phyloP scores from a whole-genome alignment of 768 basidiomycete genomes.

The Phaeotremella fagi region DNA sequence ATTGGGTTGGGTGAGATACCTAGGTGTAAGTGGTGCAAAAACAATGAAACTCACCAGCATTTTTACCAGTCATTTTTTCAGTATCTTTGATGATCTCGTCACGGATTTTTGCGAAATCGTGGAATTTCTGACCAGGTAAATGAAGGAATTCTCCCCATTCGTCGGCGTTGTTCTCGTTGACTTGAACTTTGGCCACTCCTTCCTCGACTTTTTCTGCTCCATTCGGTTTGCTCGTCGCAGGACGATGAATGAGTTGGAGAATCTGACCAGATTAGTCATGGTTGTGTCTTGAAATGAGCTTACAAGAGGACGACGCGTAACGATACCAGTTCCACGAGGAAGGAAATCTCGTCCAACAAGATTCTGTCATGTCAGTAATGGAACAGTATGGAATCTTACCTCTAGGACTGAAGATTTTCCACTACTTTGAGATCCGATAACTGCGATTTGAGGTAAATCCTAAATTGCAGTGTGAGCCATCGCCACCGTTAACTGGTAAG shows the following conservation, averaged over 20 bases:
- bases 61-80: constrained; percentile 96
- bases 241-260: constrained; percentile 88
- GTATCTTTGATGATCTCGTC: constrained; percentile 96
- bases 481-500: not conserved
- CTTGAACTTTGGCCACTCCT: constrained; percentile 56
- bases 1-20: constrained; percentile 96
- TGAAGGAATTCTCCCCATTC: constrained; percentile 99
- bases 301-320: constrained; percentile 92
- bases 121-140: constrained; percentile 93
- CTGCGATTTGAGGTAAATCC: constrained; percentile 53
- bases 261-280: constrained; percentile 53
- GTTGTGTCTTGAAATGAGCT: constrained; percentile 33
- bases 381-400: constrained; percentile 31
- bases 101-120: constrained; percentile 93
- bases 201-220: constrained; percentile 46
- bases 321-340: constrained; percentile 97
- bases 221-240: constrained; percentile 52
- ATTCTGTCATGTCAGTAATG: constrained; percentile 56
- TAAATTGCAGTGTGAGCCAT: constrained; percentile 15
- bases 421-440: constrained; percentile 52
- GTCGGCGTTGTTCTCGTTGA: constrained; percentile 73
- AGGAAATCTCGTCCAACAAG: constrained; percentile 97
- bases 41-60: constrained; percentile 58
- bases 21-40: constrained; percentile 17
- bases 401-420: constrained; percentile 52